These are phyloP conservation scores for Lindgomyces ingoldianus DNA, from an alignment of 495 filamentous ascomycete species.

Conservation along the genomic window DNA sequence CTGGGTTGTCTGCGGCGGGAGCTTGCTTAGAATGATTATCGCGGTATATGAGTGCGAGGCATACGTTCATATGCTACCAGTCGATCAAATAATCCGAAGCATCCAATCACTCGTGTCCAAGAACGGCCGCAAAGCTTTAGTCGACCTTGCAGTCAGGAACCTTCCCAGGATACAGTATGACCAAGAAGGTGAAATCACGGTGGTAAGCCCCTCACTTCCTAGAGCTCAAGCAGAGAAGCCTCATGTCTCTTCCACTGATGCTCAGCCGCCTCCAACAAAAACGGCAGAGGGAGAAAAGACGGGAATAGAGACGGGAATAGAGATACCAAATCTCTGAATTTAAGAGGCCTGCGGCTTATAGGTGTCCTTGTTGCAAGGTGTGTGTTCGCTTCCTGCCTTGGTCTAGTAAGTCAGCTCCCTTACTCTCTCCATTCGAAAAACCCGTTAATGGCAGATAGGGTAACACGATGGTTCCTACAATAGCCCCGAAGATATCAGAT, in stretches of 20 bases:
- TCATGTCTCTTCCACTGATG: neutral
- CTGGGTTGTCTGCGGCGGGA: neutral
- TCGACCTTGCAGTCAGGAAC: neutral
- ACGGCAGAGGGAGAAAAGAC: too few relatives aligned
- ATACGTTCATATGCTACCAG: constrained; percentile 17
- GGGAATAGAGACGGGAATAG: too few relatives aligned
- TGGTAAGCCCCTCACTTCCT: too few relatives aligned
- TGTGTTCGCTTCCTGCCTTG: neutral
- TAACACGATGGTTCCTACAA: neutral
- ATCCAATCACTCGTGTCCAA: neutral
- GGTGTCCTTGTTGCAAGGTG: neutral
- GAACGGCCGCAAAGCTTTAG: neutral
- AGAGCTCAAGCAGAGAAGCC: too few relatives aligned
- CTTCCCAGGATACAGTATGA: neutral
- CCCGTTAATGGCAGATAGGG: neutral
- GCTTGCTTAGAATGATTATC: constrained; percentile 1
- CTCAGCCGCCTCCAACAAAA: too few relatives aligned
- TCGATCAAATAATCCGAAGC: neutral
- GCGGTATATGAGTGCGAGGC: constrained; percentile 6
- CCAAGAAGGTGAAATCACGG: neutral
- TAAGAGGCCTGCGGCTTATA: neutral
- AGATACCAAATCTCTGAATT: too few relatives aligned
- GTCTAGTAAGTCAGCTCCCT: neutral
- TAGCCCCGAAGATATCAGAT: neutral
- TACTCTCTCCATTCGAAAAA: too few relatives aligned